These are phyloP conservation scores for Vitis hybrid DNA, from an alignment of 177 flowering plant species.

Conservation along the genomic window DNA sequence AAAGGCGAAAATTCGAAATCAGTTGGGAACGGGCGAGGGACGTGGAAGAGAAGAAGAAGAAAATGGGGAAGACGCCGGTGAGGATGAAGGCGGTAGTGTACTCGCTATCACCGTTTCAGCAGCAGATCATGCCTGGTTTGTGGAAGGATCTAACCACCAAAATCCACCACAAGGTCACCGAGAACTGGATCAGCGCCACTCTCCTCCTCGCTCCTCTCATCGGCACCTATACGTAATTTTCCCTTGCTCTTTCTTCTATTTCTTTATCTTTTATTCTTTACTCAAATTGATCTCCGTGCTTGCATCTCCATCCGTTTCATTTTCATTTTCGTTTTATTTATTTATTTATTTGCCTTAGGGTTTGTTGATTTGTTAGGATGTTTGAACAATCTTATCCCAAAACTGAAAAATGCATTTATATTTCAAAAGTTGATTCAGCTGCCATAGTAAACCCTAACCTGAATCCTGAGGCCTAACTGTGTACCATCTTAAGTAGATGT, in stretches of 20 bases:
- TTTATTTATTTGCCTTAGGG: not conserved
- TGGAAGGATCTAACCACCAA: constrained; percentile 75
- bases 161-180: constrained; percentile 72
- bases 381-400: too few species aligned
- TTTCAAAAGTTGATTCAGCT: too few species aligned
- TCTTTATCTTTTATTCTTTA: not conserved
- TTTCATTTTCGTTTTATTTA: not conserved
- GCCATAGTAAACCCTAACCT: too few species aligned
- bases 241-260: constrained; percentile 9
- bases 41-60: not conserved
- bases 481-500: too few species aligned
- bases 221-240: constrained; percentile 57
- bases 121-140: constrained; percentile 81
- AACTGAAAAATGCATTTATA: too few species aligned
- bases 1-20: not conserved
- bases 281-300: not conserved
- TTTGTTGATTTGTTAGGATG: too few species aligned
- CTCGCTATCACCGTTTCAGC: constrained; percentile 83
- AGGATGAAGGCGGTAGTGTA: constrained; percentile 82
- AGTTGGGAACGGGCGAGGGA: not conserved
- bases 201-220: constrained; percentile 70
- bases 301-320: not conserved
- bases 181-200: constrained; percentile 75
- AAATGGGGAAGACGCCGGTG: constrained; percentile 79
- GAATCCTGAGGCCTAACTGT: too few species aligned